Percentiles rank a stretch among this genome's conserved stretches.
Evolutionary conservation across 2,329 filamentous ascomycete genomes (phyloP).

Genomic region (Clarireedia hainanense): DNA sequence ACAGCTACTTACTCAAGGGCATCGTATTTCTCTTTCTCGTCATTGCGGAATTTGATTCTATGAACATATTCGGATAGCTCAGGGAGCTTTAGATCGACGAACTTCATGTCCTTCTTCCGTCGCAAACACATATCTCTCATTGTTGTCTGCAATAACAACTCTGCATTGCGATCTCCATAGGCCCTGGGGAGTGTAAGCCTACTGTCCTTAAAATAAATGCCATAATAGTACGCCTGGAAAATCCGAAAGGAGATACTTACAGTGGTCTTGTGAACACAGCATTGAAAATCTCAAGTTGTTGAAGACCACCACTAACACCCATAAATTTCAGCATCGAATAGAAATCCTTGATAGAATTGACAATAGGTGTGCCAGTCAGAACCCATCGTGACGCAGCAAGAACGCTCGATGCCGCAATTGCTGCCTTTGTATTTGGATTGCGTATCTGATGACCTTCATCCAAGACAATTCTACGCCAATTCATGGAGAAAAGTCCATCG

Average conservation of each 20-base stretch:
- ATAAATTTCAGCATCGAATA: conserved; percentile 75
- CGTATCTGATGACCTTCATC: conserved; percentile 81
- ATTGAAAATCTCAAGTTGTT: conserved; percentile 68
- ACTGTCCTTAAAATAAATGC: not conserved
- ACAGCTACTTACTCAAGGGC: conserved; percentile 50
- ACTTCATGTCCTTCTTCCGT: conserved; percentile 80
- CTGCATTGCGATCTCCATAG: conserved; percentile 47
- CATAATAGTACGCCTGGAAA: not conserved
- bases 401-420: conserved; percentile 59
- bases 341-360: conserved; percentile 75
- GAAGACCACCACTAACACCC: conserved; percentile 65
- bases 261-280: conserved; percentile 62
- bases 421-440: conserved; percentile 65
- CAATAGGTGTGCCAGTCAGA: conserved; percentile 72
- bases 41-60: conserved; percentile 61
- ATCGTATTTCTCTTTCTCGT: conserved; percentile 73
- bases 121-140: conserved; percentile 77
- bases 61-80: conserved; percentile 72
- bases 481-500: conserved; percentile 51
- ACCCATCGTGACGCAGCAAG: conserved; percentile 70
- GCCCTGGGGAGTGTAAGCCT: conserved; percentile 25
- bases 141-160: conserved; percentile 61
- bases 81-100: conserved; percentile 74
- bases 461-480: conserved; percentile 73
- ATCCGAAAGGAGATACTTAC: not conserved